These are phyloP conservation scores for Candida caryicola DNA, from an alignment of 805 yeast genomes.

Conservation along the genomic window DNA sequence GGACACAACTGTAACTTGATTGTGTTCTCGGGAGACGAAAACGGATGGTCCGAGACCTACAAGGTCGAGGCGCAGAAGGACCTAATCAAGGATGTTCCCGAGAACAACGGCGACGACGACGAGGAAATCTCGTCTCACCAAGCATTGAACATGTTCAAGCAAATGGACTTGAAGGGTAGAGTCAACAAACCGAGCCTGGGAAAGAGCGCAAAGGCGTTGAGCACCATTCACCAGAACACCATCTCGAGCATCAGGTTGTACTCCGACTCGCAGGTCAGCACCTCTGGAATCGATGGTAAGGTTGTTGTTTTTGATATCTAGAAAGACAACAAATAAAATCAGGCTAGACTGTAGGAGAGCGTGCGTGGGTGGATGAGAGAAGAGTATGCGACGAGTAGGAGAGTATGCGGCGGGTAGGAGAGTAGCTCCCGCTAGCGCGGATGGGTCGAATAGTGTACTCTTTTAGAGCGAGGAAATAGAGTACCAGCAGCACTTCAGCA, in stretches of 20 bases:
- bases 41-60: constrained; percentile 61
- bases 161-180: constrained; percentile 91
- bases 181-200: constrained; percentile 39
- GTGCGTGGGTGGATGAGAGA: too few relatives aligned
- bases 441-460: too few relatives aligned
- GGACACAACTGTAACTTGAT: constrained; percentile 93
- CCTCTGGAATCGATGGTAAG: constrained; percentile 88
- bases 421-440: too few relatives aligned
- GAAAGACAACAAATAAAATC: neutral
- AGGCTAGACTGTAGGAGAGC: too few relatives aligned
- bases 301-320: constrained; percentile 62
- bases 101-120: constrained; percentile 39
- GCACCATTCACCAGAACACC: constrained; percentile 88
- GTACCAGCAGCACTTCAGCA: too few relatives aligned
- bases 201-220: constrained; percentile 43
- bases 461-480: too few relatives aligned
- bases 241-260: constrained; percentile 62
- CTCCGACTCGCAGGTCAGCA: constrained; percentile 47
- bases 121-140: constrained; percentile 65
- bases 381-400: too few relatives aligned
- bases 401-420: too few relatives aligned
- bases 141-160: constrained; percentile 91
- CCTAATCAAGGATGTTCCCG: constrained; percentile 45
- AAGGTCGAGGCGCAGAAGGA: constrained; percentile 51
- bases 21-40: constrained; percentile 67